phyloP scores from a whole-genome alignment of 1,284 basidiomycete species.

The Boletus sp. region DNA sequence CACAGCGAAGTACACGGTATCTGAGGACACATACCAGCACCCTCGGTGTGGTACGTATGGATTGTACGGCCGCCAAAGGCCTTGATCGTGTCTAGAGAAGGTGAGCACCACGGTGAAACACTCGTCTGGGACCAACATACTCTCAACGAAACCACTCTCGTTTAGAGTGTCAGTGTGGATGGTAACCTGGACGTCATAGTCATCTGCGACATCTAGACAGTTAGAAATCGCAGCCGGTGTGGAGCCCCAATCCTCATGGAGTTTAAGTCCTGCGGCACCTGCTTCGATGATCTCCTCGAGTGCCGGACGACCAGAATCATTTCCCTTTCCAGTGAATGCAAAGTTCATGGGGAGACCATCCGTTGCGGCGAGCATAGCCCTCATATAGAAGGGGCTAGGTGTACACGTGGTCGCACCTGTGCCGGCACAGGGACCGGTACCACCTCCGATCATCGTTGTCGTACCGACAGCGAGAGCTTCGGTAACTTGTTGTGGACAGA shows the following conservation, averaged over 20 bases:
- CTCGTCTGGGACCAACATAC: conserved; percentile 39
- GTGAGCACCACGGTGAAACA: conserved; percentile 6
- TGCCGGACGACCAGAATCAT: conserved; percentile 75
- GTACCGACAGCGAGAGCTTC: conserved; percentile 71
- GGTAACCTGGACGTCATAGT: conserved; percentile 95
- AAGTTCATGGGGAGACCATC: conserved; percentile 92
- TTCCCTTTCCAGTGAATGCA: conserved; percentile 92
- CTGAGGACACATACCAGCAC: conserved; percentile 64
- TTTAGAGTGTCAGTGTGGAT: conserved; percentile 98
- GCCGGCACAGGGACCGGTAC: conserved; percentile 90
- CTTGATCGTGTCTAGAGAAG: conserved; percentile 70
- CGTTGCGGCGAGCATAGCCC: conserved; percentile 85
- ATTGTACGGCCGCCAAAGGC: conserved; percentile 93
- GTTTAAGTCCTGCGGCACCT: conserved; percentile 89
- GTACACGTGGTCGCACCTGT: conserved; percentile 95
- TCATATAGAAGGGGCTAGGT: conserved; percentile 83
- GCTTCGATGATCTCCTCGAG: conserved; percentile 85
- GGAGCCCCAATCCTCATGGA: conserved; percentile 99
- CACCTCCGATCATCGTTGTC: conserved; percentile 90
- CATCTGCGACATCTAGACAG: conserved; percentile 81
- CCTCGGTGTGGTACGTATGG: conserved; percentile 97
- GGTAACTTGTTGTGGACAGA: conserved; percentile 88
- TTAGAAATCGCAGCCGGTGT: conserved; percentile 85
- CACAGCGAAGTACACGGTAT: not conserved
- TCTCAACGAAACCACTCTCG: conserved; percentile 92